A percentile compares a stretch with the other conserved stretches of the same genome.
Evolutionary conservation across 768 basidiomycete genomes (phyloP).

Genomic region (Lactifluus hygrophoroides): DNA sequence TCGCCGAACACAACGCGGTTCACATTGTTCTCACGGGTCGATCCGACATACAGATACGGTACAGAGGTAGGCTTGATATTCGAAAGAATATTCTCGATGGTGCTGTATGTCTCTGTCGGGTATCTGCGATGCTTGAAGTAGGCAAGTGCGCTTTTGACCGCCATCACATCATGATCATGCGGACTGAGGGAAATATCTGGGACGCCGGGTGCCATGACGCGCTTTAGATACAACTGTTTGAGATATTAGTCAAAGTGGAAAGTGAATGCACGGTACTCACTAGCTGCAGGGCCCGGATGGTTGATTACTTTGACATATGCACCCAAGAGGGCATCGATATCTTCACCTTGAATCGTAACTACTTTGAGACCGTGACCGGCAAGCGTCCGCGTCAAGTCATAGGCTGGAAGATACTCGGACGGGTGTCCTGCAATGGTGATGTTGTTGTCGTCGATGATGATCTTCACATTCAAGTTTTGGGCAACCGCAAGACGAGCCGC

Average conservation of each 20-base stretch:
- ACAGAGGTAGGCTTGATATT: conserved; percentile 51
- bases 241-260: too few species aligned
- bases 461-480: conserved; percentile 73
- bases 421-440: conserved; percentile 92
- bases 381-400: conserved; percentile 60
- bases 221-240: conserved; percentile 60
- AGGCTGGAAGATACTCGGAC: conserved; percentile 78
- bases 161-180: conserved; percentile 82
- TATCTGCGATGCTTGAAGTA: conserved; percentile 64
- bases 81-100: conserved; percentile 46
- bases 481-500: conserved; percentile 84
- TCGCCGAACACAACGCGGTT: conserved; percentile 83
- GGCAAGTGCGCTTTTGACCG: conserved; percentile 68
- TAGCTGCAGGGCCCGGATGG: conserved; percentile 69
- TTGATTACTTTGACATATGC: conserved; percentile 48
- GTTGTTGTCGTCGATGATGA: conserved; percentile 85
- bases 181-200: conserved; percentile 68
- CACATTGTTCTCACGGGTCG: conserved; percentile 65
- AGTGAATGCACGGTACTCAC: conserved; percentile 34
- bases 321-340: conserved; percentile 69
- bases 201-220: conserved; percentile 35
- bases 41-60: conserved; percentile 60
- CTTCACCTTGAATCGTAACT: conserved; percentile 63
- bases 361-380: conserved; percentile 79
- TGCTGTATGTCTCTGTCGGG: conserved; percentile 26